phyloP scores from a whole-genome alignment of 441 rosid genomes.

The Pelargonium myrrhifolium region DNA sequence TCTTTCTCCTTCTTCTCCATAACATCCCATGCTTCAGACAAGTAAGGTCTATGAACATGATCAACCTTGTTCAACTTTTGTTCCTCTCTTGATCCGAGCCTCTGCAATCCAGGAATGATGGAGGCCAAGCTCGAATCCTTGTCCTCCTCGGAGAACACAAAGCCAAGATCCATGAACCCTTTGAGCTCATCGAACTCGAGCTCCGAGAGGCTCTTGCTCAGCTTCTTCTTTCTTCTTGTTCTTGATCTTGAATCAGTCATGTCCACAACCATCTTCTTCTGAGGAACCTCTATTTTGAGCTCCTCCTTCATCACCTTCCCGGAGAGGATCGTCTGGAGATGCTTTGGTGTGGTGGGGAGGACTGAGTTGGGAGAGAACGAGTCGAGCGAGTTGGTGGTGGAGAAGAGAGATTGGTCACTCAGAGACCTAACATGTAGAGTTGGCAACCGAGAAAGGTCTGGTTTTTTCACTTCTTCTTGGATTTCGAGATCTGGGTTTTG shows the following conservation, averaged over 20 bases:
- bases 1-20: slow-evolving; percentile 29
- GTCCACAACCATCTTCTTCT: neutral
- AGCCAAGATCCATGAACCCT: slow-evolving; percentile 66
- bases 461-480: slow-evolving; percentile 14
- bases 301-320: slow-evolving; percentile 24
- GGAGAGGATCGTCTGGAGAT: slow-evolving; percentile 43
- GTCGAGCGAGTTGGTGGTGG: slow-evolving; percentile 13
- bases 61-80: slow-evolving; percentile 4
- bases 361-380: slow-evolving; percentile 36
- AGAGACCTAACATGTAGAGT: slow-evolving; percentile 32
- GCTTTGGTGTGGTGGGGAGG: slow-evolving; percentile 20
- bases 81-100: slow-evolving; percentile 26
- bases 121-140: slow-evolving; percentile 41
- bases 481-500: slow-evolving; percentile 15
- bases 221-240: slow-evolving; percentile 11
- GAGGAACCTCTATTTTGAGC: neutral
- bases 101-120: slow-evolving; percentile 49
- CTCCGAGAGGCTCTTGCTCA: slow-evolving; percentile 50
- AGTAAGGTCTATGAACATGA: slow-evolving; percentile 44
- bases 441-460: slow-evolving; percentile 14
- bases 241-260: neutral
- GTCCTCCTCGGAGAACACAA: slow-evolving; percentile 57
- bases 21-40: slow-evolving; percentile 76
- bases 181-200: slow-evolving; percentile 52
- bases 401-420: slow-evolving; percentile 35